phyloP scores from a whole-genome alignment of 75 land plant species.

The Sequoiadendron giganteum region DNA sequence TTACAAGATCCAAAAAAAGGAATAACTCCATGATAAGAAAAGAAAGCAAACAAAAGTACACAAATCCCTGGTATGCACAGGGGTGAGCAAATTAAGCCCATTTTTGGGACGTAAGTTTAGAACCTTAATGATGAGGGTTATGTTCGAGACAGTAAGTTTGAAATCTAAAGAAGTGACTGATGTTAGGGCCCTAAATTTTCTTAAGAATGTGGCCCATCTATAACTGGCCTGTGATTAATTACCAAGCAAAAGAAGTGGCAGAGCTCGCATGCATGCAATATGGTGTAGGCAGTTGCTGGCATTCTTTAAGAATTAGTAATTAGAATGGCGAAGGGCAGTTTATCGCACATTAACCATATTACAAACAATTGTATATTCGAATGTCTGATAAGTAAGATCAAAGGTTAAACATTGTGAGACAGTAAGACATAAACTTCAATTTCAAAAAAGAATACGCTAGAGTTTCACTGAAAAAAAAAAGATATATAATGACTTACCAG shows the following conservation, averaged over 20 bases:
- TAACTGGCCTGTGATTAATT: background rate
- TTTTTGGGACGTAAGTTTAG: background rate
- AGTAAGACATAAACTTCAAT: background rate
- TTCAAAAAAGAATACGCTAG: background rate
- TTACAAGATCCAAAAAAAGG: no score
- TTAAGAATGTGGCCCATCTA: background rate
- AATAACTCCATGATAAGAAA: no score
- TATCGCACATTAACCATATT: background rate
- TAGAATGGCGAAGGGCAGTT: no score
- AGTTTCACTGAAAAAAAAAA: background rate
- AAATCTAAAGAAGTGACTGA: background rate
- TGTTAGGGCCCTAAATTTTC: background rate
- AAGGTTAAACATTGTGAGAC: background rate
- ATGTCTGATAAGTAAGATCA: background rate
- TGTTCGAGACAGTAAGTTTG: background rate
- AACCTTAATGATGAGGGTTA: no score
- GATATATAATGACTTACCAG: background rate
- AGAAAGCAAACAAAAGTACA: no score
- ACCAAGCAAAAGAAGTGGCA: background rate
- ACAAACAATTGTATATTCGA: background rate
- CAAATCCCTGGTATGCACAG: no score
- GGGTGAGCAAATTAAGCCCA: no score
- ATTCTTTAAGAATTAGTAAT: background rate
- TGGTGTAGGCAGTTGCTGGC: background rate
- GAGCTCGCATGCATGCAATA: background rate